Evolutionary conservation across 2,329 filamentous ascomycete genomes (phyloP).

Genomic region (Exophiala xenobiotica): DNA sequence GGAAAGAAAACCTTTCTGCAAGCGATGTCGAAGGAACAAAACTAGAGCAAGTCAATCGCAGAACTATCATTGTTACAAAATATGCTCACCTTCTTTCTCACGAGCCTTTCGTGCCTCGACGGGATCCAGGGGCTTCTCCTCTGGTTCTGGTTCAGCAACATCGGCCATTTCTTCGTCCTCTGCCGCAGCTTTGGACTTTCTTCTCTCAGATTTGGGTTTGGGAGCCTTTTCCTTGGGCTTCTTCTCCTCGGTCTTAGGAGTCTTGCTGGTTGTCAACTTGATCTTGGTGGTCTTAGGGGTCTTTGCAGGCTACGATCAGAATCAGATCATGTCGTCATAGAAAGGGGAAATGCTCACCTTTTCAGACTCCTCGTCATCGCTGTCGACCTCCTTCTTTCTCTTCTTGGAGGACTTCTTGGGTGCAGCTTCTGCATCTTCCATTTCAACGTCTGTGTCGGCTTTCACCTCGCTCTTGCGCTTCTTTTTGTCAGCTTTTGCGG

Average conservation of each 20-base stretch:
- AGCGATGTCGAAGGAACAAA: constrained; percentile 88
- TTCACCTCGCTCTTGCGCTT: constrained; percentile 47
- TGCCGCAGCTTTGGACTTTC: constrained; percentile 55
- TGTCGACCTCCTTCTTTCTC: constrained; percentile 70
- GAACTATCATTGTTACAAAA: constrained; percentile 36
- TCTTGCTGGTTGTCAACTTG: constrained; percentile 59
- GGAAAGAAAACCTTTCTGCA: constrained; percentile 90
- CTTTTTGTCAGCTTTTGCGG: constrained; percentile 54
- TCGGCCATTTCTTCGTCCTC: constrained; percentile 59
- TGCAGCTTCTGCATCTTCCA: constrained; percentile 48
- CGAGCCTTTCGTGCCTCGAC: constrained; percentile 56
- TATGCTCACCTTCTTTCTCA: constrained; percentile 59
- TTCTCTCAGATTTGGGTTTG: constrained; percentile 58
- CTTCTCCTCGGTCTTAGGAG: constrained; percentile 50
- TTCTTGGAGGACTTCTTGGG: constrained; percentile 66
- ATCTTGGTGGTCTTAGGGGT: constrained; percentile 65
- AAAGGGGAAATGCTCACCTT: constrained; percentile 52
- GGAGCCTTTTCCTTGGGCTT: constrained; percentile 57
- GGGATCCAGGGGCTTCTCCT: constrained; percentile 54
- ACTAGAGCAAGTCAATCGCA: constrained; percentile 50
- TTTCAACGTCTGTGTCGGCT: constrained; percentile 47
- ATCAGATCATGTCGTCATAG: constrained; percentile 14
- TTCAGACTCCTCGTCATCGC: constrained; percentile 71
- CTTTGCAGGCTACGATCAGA: constrained; percentile 52
- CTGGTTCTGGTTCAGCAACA: constrained; percentile 49